Evolutionary conservation across 148 eudicot species (phyloP), one percentile per base, ranked within the genome.

Genomic region (Rheum nobile): DNA sequence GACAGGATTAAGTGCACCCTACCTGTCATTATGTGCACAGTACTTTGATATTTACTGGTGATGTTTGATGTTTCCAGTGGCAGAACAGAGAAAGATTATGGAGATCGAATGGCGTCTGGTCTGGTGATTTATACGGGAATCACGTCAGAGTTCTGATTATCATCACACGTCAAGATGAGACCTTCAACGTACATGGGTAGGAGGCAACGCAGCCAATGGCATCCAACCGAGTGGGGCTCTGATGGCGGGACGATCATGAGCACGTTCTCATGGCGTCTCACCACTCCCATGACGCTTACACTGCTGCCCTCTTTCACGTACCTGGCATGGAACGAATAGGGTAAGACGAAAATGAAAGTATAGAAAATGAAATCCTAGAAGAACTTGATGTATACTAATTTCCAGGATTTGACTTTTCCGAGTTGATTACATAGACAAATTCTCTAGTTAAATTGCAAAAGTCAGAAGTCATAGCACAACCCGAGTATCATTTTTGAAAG

Each of bases 271-370:
- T 86, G 91, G 74, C 96, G 95, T 67, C 90, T 75, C 0, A 94
- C 90, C 1, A 88, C 78, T 55, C 98, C 98, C 91, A 94, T 85
- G 9, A 94, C 91, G 44, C 97, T 94, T 24, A 91, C 96, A 0
- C 91, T 94, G 80, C 88, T 94, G 37, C 98, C 98, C 88, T 94
- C 98, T 88, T 94, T 94, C 26, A 94, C 83, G 73, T 89, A 88
- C 71, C 99, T 96, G 88, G 72, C 14, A 32, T 32, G 14, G 70
- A 14, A 17, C 21, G 6, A 1, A 24, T 13, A 31, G 31, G 22
- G 4, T 61, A 34, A 65, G 70, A 4, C n/a, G 31, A 16, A 65
- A 59, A 28, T 28, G 17, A 8, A 61, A 78, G 41, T 28, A 17
- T 0, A 1, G 43, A 63, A 13, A 17, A 3, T 13, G 54, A 47